Evolutionary conservation across 495 filamentous ascomycete species (phyloP).

Genomic region (Penicillium lividum): DNA sequence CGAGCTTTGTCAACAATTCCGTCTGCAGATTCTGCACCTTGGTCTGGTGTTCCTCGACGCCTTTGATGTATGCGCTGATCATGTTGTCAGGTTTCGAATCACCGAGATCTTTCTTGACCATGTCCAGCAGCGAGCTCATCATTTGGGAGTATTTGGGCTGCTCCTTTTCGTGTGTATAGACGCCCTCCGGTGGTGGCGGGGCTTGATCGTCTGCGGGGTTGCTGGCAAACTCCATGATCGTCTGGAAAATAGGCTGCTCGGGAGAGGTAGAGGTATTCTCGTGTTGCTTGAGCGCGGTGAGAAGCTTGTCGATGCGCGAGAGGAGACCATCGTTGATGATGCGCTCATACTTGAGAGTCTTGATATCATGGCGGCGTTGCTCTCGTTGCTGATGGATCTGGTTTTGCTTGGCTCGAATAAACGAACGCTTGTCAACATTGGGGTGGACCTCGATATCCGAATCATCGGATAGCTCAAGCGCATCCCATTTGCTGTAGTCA

Average conservation of each 20-base stretch:
- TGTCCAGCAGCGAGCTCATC: slow-evolving; percentile 89
- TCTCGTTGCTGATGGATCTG: slow-evolving; percentile 90
- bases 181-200: slow-evolving; percentile 69
- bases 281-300: slow-evolving; percentile 67
- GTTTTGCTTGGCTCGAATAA: slow-evolving; percentile 96
- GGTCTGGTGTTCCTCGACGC: slow-evolving; percentile 69
- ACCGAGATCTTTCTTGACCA: slow-evolving; percentile 88
- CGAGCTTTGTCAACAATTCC: slow-evolving; percentile 70
- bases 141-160: slow-evolving; percentile 90
- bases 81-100: slow-evolving; percentile 63
- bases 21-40: slow-evolving; percentile 79
- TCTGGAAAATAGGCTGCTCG: slow-evolving; percentile 82
- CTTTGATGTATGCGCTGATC: slow-evolving; percentile 70
- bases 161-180: slow-evolving; percentile 71
- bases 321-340: slow-evolving; percentile 90
- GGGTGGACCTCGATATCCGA: slow-evolving; percentile 98
- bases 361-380: slow-evolving; percentile 82
- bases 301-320: slow-evolving; percentile 74
- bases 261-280: slow-evolving; percentile 68
- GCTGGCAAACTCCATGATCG: slow-evolving; percentile 74
- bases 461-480: slow-evolving; percentile 94
- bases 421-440: slow-evolving; percentile 97
- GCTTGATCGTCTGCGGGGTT: slow-evolving; percentile 74
- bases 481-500: slow-evolving; percentile 97
- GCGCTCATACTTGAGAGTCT: slow-evolving; percentile 88